These are phyloP conservation scores for Tricholoma hemisulphureum DNA, from an alignment of 768 basidiomycete species.

Conservation along the genomic window DNA sequence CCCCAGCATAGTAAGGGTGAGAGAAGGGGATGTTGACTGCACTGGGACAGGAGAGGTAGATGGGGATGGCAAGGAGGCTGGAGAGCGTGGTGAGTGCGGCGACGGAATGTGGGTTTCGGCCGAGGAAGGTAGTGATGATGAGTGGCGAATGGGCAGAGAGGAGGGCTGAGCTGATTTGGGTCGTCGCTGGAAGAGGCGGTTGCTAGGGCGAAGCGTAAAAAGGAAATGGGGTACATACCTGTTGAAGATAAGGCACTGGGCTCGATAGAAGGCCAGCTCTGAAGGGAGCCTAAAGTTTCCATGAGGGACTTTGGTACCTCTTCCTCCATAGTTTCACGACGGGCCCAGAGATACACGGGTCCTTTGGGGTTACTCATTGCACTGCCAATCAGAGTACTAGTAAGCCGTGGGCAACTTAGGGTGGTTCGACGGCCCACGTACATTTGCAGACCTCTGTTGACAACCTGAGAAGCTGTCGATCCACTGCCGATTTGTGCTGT, in stretches of 20 bases:
- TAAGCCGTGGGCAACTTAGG: no score
- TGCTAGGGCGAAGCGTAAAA: constrained; percentile 26
- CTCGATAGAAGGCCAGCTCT: constrained; percentile 51
- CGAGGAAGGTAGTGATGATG: constrained; percentile 63
- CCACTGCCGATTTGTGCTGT: constrained; percentile 58
- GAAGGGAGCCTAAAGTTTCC: constrained; percentile 30
- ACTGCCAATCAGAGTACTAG: constrained; percentile 29
- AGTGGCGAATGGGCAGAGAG: constrained; percentile 51
- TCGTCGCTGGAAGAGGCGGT: constrained; percentile 46
- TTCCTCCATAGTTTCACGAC: constrained; percentile 70
- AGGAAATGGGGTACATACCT: constrained; percentile 49
- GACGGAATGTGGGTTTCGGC: constrained; percentile 50
- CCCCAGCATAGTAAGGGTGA: constrained; percentile 53
- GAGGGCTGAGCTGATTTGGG: constrained; percentile 48
- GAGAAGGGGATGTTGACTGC: constrained; percentile 54
- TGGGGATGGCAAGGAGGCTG: constrained; percentile 50
- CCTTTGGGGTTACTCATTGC: constrained; percentile 69
- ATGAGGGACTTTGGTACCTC: constrained; percentile 44
- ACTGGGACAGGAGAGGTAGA: constrained; percentile 51
- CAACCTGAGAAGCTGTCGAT: constrained; percentile 46
- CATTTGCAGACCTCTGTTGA: constrained; percentile 66
- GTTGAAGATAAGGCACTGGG: constrained; percentile 44
- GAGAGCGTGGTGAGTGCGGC: constrained; percentile 47
- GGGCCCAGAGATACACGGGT: constrained; percentile 72
- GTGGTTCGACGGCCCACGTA: no score